These are phyloP conservation scores for Candida dajiaensis DNA, from an alignment of 805 yeast genomes.

Conservation along the genomic window DNA sequence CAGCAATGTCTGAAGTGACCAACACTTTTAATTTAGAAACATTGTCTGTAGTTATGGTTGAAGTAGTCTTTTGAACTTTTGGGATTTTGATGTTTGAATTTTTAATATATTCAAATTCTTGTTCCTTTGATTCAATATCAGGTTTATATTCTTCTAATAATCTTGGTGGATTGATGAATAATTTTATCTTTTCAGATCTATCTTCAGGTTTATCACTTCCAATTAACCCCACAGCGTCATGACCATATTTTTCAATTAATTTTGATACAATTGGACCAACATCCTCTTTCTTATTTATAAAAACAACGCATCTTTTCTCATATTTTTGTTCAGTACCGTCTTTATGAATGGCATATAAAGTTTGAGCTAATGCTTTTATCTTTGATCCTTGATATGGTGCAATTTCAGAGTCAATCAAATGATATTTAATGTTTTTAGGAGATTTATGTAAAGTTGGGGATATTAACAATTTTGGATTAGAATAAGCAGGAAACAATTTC, in stretches of 20 bases:
- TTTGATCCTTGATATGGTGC: slow-evolving; percentile 84
- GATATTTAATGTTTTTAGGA: slow-evolving; percentile 69
- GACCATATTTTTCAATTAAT: slow-evolving; percentile 43
- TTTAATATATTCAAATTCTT: slow-evolving; percentile 21
- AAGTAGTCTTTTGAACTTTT: slow-evolving; percentile 2
- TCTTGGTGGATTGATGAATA: slow-evolving; percentile 60
- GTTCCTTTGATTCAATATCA: slow-evolving; percentile 4
- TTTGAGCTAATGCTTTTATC: slow-evolving; percentile 80
- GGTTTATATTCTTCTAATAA: slow-evolving; percentile 26
- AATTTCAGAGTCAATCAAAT: slow-evolving; percentile 67
- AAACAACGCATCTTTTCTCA: slow-evolving; percentile 77
- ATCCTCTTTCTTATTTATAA: slow-evolving; percentile 70
- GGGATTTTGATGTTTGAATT: slow-evolving; percentile 30
- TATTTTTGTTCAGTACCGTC: slow-evolving; percentile 76
- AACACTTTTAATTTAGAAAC: slow-evolving; percentile 51
- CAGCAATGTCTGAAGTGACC: slow-evolving; percentile 82
- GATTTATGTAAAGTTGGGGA: slow-evolving; percentile 79
- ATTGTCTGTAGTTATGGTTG: neutral
- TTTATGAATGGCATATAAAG: slow-evolving; percentile 74
- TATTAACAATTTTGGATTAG: slow-evolving; percentile 49
- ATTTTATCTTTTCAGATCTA: slow-evolving; percentile 49
- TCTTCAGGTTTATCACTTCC: slow-evolving; percentile 60
- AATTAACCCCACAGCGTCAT: slow-evolving; percentile 58
- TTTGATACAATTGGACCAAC: slow-evolving; percentile 53
- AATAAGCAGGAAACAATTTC: slow-evolving; percentile 52